These are phyloP conservation scores for Rhynchospora tenuis DNA, from an alignment of 176 grass and related monocot genomes.

Conservation along the genomic window DNA sequence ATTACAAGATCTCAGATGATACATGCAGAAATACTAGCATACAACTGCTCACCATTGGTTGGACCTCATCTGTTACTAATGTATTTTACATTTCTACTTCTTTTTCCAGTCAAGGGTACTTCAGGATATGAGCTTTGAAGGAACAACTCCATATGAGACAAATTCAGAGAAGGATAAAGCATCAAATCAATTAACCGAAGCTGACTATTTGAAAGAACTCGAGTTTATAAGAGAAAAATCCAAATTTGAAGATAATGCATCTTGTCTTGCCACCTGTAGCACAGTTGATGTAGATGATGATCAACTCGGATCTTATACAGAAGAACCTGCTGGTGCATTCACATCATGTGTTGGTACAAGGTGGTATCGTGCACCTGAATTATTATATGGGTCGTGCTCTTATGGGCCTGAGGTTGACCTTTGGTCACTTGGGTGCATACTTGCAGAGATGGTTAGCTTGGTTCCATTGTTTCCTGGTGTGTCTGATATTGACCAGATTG, in stretches of 20 bases:
- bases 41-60: not conserved
- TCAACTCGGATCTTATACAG: constrained; percentile 54
- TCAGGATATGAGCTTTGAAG: constrained; percentile 38
- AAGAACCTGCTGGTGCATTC: constrained; percentile 45
- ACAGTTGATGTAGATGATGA: constrained; percentile 74
- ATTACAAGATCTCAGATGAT: not conserved
- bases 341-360: constrained; percentile 90
- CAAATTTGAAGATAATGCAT: constrained; percentile 55
- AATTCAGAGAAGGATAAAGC: constrained; percentile 35
- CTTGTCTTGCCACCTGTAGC: constrained; percentile 81
- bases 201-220: constrained; percentile 73
- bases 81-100: constrained; percentile 22
- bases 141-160: constrained; percentile 20
- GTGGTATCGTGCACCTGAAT: constrained; percentile 85
- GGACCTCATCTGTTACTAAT: not conserved
- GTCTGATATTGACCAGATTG: constrained; percentile 88
- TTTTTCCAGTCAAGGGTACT: constrained; percentile 58
- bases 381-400: constrained; percentile 79
- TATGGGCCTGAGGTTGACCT: constrained; percentile 84
- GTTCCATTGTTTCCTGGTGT: constrained; percentile 68
- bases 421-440: constrained; percentile 88
- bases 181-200: constrained; percentile 37
- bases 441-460: constrained; percentile 64
- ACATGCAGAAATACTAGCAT: not conserved
- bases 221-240: constrained; percentile 49